These are phyloP conservation scores for Triticum monococcum DNA, from an alignment of 176 grass and related monocot genomes.

Conservation along the genomic window DNA sequence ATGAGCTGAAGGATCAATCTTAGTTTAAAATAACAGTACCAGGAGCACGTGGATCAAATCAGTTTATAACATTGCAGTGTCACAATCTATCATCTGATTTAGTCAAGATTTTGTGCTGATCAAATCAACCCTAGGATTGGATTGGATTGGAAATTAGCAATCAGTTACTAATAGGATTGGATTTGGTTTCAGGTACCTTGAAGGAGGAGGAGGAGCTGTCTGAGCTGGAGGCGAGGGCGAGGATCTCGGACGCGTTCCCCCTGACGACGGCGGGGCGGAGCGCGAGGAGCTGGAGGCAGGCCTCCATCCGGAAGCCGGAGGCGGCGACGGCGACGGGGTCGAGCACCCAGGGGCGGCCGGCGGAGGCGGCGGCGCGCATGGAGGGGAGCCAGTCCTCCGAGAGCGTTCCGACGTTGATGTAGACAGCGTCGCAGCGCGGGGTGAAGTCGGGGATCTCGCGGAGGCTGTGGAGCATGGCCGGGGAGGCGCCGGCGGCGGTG, in stretches of 20 bases:
- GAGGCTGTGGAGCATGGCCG: slow-evolving; percentile 79
- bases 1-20: no score
- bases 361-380: slow-evolving; percentile 61
- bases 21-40: no score
- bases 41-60: no score
- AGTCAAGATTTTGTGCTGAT: no score
- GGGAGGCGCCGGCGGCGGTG: slow-evolving; percentile 75
- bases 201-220: slow-evolving; percentile 15
- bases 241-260: slow-evolving; percentile 91
- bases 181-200: slow-evolving; percentile 37
- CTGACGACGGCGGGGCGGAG: slow-evolving; percentile 62
- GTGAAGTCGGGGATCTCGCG: slow-evolving; percentile 79
- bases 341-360: slow-evolving; percentile 74
- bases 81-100: no score
- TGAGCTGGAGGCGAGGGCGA: slow-evolving; percentile 53
- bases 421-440: slow-evolving; percentile 58
- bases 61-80: no score
- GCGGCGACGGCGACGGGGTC: slow-evolving; percentile 72
- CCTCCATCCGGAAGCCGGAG: slow-evolving; percentile 73
- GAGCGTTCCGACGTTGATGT: slow-evolving; percentile 85
- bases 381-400: slow-evolving; percentile 76
- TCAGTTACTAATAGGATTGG: no score
- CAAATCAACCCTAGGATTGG: no score
- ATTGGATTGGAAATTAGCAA: no score
- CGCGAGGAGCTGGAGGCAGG: slow-evolving; percentile 62